Percentiles rank a stretch among this genome's conserved stretches.
Evolutionary conservation across 371 early-diverging fungal species (phyloP).

Genomic region (Mortierella sp.): DNA sequence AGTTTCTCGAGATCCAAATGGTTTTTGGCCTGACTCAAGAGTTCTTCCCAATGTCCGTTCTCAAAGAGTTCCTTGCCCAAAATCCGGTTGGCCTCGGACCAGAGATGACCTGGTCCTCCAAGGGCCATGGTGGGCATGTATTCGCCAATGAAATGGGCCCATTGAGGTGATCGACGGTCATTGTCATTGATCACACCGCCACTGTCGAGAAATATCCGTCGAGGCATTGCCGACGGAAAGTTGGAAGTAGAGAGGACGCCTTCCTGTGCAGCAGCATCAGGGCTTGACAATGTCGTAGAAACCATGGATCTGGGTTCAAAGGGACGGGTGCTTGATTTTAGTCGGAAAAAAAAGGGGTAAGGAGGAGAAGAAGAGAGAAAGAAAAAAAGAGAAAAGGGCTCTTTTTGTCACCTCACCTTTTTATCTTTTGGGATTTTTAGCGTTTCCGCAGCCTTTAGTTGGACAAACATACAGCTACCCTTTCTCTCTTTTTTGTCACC

Average conservation of each 20-base stretch:
- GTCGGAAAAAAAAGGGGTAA: background rate
- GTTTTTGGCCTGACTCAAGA: constrained; percentile 9
- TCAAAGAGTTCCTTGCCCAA: constrained; percentile 12
- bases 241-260: background rate
- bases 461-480: background rate
- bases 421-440: too few species aligned
- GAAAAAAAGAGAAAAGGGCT: background rate
- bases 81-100: constrained; percentile 25
- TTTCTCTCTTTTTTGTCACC: background rate
- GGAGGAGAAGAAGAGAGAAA: background rate
- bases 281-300: too few species aligned
- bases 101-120: constrained; percentile 28
- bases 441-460: constrained; percentile 11
- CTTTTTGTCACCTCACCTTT: too few species aligned
- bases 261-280: too few species aligned
- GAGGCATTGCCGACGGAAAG: constrained; percentile 22
- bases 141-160: constrained; percentile 17
- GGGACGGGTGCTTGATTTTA: too few species aligned
- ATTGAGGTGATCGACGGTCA: constrained; percentile 32
- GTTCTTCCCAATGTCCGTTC: constrained; percentile 5
- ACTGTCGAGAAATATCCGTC: constrained; percentile 46
- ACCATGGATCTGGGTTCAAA: too few species aligned
- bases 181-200: constrained; percentile 50
- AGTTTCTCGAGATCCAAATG: constrained; percentile 17
- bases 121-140: constrained; percentile 26